A percentile compares a stretch with the other conserved stretches of the same genome.
phyloP scores from a whole-genome alignment of 164 flowering plant genomes.

The Vitis rotundifolia region DNA sequence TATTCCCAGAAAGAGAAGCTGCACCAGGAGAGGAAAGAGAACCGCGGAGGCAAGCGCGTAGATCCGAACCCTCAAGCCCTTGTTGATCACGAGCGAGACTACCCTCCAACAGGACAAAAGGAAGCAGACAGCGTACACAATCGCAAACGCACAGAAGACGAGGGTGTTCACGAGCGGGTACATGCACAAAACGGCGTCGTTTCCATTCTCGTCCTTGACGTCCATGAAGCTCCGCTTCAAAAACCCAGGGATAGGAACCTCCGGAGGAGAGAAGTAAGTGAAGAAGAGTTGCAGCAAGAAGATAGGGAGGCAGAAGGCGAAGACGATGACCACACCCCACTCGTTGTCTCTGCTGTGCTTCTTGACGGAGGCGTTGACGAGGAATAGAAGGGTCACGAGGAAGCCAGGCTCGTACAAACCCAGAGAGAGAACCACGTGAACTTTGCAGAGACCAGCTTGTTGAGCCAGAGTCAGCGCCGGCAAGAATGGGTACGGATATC shows the following conservation, averaged over 20 bases:
- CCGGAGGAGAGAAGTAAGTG: conserved; percentile 24
- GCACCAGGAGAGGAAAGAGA: conserved; percentile 28
- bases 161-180: conserved; percentile 50
- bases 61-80: conserved; percentile 46
- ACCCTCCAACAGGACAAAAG: conserved; percentile 47
- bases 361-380: conserved; percentile 49
- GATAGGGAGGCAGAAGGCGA: conserved; percentile 38
- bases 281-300: conserved; percentile 30
- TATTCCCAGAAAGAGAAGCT: conserved; percentile 33
- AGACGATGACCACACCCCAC: conserved; percentile 19
- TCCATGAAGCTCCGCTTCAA: conserved; percentile 21
- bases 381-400: conserved; percentile 55
- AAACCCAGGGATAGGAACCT: conserved; percentile 9
- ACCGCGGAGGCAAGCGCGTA: conserved; percentile 37
- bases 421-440: conserved; percentile 52
- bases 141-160: conserved; percentile 42
- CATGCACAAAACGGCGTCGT: conserved; percentile 35
- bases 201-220: neutral
- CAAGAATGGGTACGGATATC: conserved; percentile 16
- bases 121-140: conserved; percentile 38
- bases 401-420: conserved; percentile 71
- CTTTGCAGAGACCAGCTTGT: conserved; percentile 44
- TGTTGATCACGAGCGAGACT: conserved; percentile 61
- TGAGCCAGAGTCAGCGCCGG: conserved; percentile 22
- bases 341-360: conserved; percentile 19